These are phyloP conservation scores for Tetrahymena borealis DNA, from an alignment of 73 alveolate genomes.

Conservation along the genomic window DNA sequence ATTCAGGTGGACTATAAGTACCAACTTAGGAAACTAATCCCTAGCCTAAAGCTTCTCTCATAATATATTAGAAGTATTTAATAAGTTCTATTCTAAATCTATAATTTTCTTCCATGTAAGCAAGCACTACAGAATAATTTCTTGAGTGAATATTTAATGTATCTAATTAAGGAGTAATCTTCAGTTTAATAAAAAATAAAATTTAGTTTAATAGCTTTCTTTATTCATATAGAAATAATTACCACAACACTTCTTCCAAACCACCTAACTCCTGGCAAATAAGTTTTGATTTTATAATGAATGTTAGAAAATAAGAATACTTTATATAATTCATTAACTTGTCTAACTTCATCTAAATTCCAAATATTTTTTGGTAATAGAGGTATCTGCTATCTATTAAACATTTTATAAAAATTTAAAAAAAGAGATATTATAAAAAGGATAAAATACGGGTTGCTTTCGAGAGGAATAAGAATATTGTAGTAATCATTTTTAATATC, in stretches of 20 bases:
- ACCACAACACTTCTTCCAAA: slow-evolving; percentile 33
- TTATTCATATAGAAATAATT: neutral
- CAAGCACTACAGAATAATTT: slow-evolving; percentile 12
- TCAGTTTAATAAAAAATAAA: neutral
- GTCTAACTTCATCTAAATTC: neutral
- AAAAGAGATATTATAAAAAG: no score
- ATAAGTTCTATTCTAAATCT: slow-evolving; percentile 18
- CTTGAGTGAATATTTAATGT: slow-evolving; percentile 10
- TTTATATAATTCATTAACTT: neutral
- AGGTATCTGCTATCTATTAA: neutral
- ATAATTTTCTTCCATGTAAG: slow-evolving; percentile 10
- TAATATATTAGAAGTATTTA: neutral
- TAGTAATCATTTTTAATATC: slow-evolving; percentile 37
- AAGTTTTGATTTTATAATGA: neutral
- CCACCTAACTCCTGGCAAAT: slow-evolving; percentile 31
- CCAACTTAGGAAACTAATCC: no score
- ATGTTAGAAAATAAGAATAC: slow-evolving; percentile 8
- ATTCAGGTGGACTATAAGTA: neutral
- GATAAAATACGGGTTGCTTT: no score
- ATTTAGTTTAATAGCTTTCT: neutral
- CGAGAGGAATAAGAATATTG: neutral
- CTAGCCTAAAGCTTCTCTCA: neutral
- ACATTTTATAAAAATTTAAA: no score
- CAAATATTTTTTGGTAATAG: neutral
- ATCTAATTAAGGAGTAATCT: slow-evolving; percentile 2